Evolutionary conservation across 208 protist species (phyloP).

Genomic region (Strigomonas culicis): DNA sequence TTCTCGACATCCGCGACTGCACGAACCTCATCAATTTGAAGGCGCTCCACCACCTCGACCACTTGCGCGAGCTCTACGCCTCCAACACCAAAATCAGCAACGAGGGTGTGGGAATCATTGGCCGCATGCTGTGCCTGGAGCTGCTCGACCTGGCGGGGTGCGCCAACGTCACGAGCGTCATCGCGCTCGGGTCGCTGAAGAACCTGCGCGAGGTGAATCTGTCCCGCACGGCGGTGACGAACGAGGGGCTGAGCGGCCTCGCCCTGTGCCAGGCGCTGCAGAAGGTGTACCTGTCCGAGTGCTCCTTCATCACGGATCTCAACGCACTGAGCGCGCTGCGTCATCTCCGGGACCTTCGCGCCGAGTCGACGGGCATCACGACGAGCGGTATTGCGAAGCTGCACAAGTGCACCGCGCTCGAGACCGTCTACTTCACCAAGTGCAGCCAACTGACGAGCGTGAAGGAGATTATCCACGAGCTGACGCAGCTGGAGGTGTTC

Average conservation of each 20-base stretch:
- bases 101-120: slow-evolving; percentile 32
- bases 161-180: slow-evolving; percentile 47
- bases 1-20: slow-evolving; percentile 56
- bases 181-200: slow-evolving; percentile 29
- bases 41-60: slow-evolving; percentile 24
- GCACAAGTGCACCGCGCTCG: slow-evolving; percentile 38
- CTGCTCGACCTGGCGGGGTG: slow-evolving; percentile 49
- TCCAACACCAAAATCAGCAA: slow-evolving; percentile 38
- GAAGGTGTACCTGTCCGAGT: slow-evolving; percentile 55
- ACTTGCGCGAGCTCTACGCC: slow-evolving; percentile 25
- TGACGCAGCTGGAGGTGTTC: slow-evolving; percentile 54
- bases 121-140: slow-evolving; percentile 33
- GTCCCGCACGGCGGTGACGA: slow-evolving; percentile 49
- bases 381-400: slow-evolving; percentile 46
- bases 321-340: slow-evolving; percentile 44
- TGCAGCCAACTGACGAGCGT: slow-evolving; percentile 53
- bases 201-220: slow-evolving; percentile 44
- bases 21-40: slow-evolving; percentile 26
- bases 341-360: slow-evolving; percentile 47
- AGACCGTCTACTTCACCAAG: slow-evolving; percentile 59
- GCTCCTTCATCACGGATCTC: slow-evolving; percentile 56
- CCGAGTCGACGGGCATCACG: slow-evolving; percentile 43
- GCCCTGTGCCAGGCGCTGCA: slow-evolving; percentile 37
- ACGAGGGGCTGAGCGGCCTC: slow-evolving; percentile 46
- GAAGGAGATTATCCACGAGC: slow-evolving; percentile 25